Evolutionary conservation across 2,329 filamentous ascomycete genomes (phyloP), one percentile per base, ranked within the genome.

Genomic region (Metarhizium humberi): DNA sequence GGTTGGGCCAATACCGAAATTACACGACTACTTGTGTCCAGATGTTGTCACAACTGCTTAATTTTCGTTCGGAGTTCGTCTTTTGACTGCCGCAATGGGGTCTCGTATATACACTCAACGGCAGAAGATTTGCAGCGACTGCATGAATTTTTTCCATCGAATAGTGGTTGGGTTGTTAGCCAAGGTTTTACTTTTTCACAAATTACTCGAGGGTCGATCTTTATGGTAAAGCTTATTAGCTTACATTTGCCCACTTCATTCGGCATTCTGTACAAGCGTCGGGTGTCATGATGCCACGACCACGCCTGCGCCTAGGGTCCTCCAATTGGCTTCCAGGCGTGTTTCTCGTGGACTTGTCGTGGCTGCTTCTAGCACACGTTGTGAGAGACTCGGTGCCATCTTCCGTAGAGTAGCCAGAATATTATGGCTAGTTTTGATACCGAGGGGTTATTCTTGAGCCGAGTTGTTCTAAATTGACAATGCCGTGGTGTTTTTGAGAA

Each of bases 1-100:
- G 78, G 70, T 7, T 72, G 73, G 6, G 71, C 67, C 50, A 85
- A 73, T 10, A 80, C 81, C 3, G 75, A 69, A 20, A 85, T 25
- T 4, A 85, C 75, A 30, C 74, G 74, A 30, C 84, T 78, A 63
- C 69, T 80, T 42, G 75, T 75, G 18, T 73, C 75, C 61, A 82
- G 77, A 47, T 77, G 75, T 8, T 72, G 73, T 47, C 78, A 77
- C 38, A 85, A 67, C 25, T 70, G 68, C 51, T 85, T 81, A 56
- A 85, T 81, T 62, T 85, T 81, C 62, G 71, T 71, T 48, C 82
- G 76, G 11, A 85, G 73, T 53, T 77, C 75, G 56, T 84, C 81
- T 59, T 85, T 85, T 7, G 81, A 84, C 60, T 83, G 81, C 47
- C 81, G 79, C 5, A 84, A 76, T 0, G 80, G 82, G 3, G 82